Evolutionary conservation across 768 basidiomycete genomes (phyloP).

Genomic region (Boletus speciosus): DNA sequence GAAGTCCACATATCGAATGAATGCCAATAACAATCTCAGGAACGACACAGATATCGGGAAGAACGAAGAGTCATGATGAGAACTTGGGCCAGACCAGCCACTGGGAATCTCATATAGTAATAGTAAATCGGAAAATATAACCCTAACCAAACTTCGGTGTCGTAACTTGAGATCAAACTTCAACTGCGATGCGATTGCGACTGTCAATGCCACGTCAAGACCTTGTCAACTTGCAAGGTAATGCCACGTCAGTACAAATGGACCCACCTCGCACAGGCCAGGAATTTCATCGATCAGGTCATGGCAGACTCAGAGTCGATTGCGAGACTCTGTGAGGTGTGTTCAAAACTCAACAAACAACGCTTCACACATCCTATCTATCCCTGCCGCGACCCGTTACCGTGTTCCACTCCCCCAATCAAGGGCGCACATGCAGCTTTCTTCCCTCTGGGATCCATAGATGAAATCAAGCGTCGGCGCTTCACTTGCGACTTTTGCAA

Average conservation of each 20-base stretch:
- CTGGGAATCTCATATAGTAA: too few relatives aligned
- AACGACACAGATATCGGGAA: slow-evolving; percentile 43
- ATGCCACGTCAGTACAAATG: too few relatives aligned
- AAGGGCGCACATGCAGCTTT: not conserved
- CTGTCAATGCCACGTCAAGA: too few relatives aligned
- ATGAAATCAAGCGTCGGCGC: slow-evolving; percentile 14
- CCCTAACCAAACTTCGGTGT: too few relatives aligned
- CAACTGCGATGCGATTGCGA: too few relatives aligned
- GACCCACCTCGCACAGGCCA: too few relatives aligned
- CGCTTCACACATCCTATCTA: not conserved
- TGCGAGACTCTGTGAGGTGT: slow-evolving; percentile 2
- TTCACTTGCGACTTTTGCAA: slow-evolving; percentile 9
- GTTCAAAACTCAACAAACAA: slow-evolving; percentile 5
- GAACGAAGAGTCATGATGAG: not conserved
- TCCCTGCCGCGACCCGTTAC: not conserved
- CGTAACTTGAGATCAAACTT: too few relatives aligned
- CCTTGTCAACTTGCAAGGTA: too few relatives aligned
- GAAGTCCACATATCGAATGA: slow-evolving; percentile 44
- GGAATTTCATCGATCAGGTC: not conserved
- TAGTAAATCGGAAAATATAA: too few relatives aligned
- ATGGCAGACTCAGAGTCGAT: not conserved
- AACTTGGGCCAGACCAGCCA: too few relatives aligned
- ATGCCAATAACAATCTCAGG: slow-evolving; percentile 48
- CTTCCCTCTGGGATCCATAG: slow-evolving; percentile 7
- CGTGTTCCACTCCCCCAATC: slow-evolving; percentile 3